These are phyloP conservation scores for Pestalotiopsis sp. DNA, from an alignment of 2,329 filamentous ascomycete genomes.

Conservation along the genomic window DNA sequence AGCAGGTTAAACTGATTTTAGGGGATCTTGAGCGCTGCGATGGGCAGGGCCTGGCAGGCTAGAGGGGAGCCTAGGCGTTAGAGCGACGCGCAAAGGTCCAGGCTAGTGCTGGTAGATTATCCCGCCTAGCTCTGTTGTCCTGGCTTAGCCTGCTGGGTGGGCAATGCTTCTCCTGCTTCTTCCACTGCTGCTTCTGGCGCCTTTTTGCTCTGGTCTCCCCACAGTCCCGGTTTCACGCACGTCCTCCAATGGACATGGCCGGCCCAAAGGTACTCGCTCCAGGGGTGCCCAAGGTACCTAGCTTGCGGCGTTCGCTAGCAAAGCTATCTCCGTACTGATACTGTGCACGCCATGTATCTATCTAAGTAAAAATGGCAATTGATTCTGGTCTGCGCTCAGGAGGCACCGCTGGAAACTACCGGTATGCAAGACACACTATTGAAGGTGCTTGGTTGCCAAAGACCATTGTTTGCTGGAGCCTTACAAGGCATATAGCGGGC, in stretches of 20 bases:
- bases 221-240: conserved; percentile 6
- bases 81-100: conserved; percentile 1
- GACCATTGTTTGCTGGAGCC: not conserved
- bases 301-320: not conserved
- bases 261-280: not conserved
- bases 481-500: not conserved
- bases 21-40: not conserved
- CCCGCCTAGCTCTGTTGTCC: not conserved
- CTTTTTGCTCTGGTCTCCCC: not conserved
- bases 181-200: not conserved
- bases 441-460: not conserved
- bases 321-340: not conserved
- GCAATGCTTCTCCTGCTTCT: not conserved
- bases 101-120: not conserved
- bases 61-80: not conserved
- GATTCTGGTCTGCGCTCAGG: not conserved
- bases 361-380: not conserved
- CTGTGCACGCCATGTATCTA: not conserved
- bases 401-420: not conserved
- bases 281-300: not conserved
- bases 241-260: not conserved
- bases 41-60: not conserved
- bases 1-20: not conserved
- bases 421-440: not conserved
- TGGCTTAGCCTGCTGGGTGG: not conserved